Percentiles rank a stretch among this genome's conserved stretches.
phyloP scores from a whole-genome alignment of 2,329 filamentous ascomycete genomes.

The Metarhizium sp. region DNA sequence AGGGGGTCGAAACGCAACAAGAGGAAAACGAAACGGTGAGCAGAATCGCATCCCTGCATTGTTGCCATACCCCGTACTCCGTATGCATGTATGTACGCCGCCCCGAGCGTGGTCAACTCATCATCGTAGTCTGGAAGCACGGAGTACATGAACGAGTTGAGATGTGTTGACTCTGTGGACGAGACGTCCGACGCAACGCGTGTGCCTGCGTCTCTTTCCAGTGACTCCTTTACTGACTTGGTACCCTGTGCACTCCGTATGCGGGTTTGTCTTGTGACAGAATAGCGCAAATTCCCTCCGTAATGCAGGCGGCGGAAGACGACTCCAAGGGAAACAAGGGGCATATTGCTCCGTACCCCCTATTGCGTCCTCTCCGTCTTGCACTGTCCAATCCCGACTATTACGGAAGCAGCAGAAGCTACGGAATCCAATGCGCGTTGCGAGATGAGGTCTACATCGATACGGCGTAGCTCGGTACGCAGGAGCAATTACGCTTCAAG shows the following conservation, averaged over 20 bases:
- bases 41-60: neutral
- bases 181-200: no score
- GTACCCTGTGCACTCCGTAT: neutral
- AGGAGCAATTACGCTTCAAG: slow-evolving; percentile 1
- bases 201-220: neutral
- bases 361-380: neutral
- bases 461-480: neutral
- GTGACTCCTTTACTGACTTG: no score
- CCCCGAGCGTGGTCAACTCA: no score
- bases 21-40: neutral
- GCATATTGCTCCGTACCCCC: no score
- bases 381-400: neutral
- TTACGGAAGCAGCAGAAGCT: neutral
- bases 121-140: no score
- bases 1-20: neutral
- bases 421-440: neutral
- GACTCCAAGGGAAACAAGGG: no score
- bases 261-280: neutral
- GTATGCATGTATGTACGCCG: no score
- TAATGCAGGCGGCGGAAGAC: no score
- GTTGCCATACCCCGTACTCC: neutral
- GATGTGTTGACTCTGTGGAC: no score
- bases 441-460: neutral
- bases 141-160: no score
- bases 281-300: neutral